Base-by-base conservation (phyloP, 1,284 basidiomycete species). In the Ustilago tritici region DNA sequence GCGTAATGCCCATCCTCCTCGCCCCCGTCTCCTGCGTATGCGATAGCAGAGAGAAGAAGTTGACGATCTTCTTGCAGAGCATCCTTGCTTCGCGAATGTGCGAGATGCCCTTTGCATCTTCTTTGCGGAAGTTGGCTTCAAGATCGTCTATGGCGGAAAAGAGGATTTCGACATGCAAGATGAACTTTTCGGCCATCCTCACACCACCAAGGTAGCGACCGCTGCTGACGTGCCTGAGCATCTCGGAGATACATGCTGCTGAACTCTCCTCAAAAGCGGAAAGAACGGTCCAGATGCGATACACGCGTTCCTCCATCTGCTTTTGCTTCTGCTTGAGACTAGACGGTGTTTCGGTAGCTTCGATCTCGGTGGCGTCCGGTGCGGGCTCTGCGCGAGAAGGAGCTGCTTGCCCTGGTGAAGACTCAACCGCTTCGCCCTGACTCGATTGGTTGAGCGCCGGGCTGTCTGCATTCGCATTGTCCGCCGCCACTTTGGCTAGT, bases 191-290 rank as follows among this genome's bases (percentile, higher is more conserved):
- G 3, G 97, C 96, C 92, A 98, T 95, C 75, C 94, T 90, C 81
- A 99, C 95, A 63, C 96, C 96, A 82, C 98, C 95, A 62, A 98
- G 90, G 86, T 98, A 96, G 82, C 95, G 92, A 15, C 95, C 94
- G 82, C 93, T 95, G 89, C 95, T 97, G 87, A 99, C 97, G 84
- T 97, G 94, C 70, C 84, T 77, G 34, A 99, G 89, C 96, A 99
- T 99, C 86, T 99, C 96, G 31, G 95, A 96, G 80, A 99, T 99
- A 87, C 97, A 97, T 6, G 96, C 95, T n/a, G 96, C 96, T 80
- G 94, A 95, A 41, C 94, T 96, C 88, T 99, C 96, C 87, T 99
- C 96, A 81, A 98, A 99, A 2, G 95, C 94, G 19, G 95, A 98
- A 36, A 99, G 89, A 36, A 99, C 95, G 89, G 95, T 98, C 96